Base-by-base conservation (phyloP, 352 stramenopile genomes). In the Phytophthora pseudosyringae region DNA sequence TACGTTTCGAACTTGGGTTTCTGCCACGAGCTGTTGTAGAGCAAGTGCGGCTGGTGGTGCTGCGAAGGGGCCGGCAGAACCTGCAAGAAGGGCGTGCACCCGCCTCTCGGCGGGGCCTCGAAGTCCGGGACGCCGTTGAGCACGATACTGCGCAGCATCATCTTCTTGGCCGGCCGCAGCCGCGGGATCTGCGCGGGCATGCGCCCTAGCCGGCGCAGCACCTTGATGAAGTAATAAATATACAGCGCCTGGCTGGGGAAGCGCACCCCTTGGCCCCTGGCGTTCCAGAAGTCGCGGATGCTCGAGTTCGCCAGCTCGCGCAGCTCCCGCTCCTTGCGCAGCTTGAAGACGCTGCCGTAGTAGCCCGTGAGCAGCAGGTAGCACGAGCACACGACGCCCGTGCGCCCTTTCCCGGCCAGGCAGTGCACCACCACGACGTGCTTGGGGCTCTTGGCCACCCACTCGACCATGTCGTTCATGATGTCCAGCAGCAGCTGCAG, bases 171-270 rank as follows among this genome's bases (percentile, higher is more conserved):
- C 1, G 82, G 69, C 8, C 71, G 67, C 26, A 90, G 62, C 39
- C 58, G 62, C 29, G 85, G 84, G 35, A 93, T 91, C 52, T 84
- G 78, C 47, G 68, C 66, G 1, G 83, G 80, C 59, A 78, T 81
- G 21, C 58, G 62, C 0, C 75, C 69, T 31, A 91, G 49, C 13
- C 77, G 59, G 3, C 82, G 69, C 12, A 94, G 55, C 16, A 93
- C 76, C 43, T 90, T 88, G 39, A 89, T 76, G 57, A 95, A 95
- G 72, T 95, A 95, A 71, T 93, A 95, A 73, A 96, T 93, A 73
- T 93, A 93, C 61, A 91, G 71, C 48, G 83, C 81, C 60, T 96
- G 86, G 59, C 81, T 93, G 13, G 88, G 86, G 62, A 91, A 94
- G 15, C 82, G 79, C 54, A 96, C 88, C 28, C 88, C 88, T 57